Conservation (phyloP, 2,329 filamentous ascomycete genomes). For the Colletotrichum tamarilloi region DNA sequence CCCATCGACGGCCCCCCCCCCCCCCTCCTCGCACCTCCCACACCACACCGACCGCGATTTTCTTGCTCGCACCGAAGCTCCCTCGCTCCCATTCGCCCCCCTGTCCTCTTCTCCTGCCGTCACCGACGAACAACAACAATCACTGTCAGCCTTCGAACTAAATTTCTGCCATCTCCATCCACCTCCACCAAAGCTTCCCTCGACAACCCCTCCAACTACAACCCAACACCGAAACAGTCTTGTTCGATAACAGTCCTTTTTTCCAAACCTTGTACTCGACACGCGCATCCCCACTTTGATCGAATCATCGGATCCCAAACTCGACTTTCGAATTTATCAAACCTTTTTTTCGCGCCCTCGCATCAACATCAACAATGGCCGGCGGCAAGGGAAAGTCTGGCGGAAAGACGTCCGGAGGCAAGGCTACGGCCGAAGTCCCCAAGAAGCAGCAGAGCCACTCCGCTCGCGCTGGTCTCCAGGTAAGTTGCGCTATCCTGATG, state of each 20-base stretch:
- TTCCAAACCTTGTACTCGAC: constrained; percentile 14
- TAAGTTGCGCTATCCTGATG: constrained; percentile 61
- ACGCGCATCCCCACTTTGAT: constrained; percentile 28
- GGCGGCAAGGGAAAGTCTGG: constrained; percentile 96
- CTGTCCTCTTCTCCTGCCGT: constrained; percentile 28
- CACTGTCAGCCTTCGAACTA: constrained; percentile 30
- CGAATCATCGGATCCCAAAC: constrained; percentile 24
- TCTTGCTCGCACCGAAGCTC: constrained; percentile 19
- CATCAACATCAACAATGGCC: constrained; percentile 62
- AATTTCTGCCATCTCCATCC: constrained; percentile 37
- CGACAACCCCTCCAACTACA: constrained; percentile 33
- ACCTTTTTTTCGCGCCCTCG: constrained; percentile 19
- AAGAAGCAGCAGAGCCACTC: constrained; percentile 97
- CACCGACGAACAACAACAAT: constrained; percentile 36
- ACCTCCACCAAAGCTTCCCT: constrained; percentile 35
- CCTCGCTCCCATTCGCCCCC: constrained; percentile 32
- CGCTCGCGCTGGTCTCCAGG: constrained; percentile 93
- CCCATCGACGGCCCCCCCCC: not conserved
- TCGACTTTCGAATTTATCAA: not conserved
- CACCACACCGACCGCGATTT: constrained; percentile 17
- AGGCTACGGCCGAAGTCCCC: constrained; percentile 72
- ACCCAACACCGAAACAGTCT: constrained; percentile 18
- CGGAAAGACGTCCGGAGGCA: constrained; percentile 88
- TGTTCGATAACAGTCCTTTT: constrained; percentile 18
- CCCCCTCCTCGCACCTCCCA: constrained; percentile 11